A percentile compares a stretch with the other conserved stretches of the same genome.
Conservation (phyloP, 352 stramenopile species). For the Nothophytophthora sp. region DNA sequence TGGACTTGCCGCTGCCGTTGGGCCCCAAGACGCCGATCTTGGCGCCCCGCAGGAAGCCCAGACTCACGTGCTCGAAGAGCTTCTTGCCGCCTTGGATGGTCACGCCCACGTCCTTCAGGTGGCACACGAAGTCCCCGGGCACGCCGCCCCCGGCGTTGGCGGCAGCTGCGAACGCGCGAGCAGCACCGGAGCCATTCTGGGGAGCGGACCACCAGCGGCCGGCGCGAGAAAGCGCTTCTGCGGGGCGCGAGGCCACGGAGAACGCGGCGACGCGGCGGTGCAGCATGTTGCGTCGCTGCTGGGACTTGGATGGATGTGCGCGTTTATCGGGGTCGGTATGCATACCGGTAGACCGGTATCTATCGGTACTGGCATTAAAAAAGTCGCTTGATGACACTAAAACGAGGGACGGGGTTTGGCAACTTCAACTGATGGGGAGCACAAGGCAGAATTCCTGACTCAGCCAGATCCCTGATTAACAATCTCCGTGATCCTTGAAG, state of each 20-base stretch:
- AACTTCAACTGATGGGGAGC: no score
- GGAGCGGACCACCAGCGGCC: conserved; percentile 11
- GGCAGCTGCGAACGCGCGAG: conserved; percentile 36
- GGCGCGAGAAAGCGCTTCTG: not conserved
- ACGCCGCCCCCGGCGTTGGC: conserved; percentile 78
- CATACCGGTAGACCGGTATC: no score
- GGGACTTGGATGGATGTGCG: conserved; percentile 2
- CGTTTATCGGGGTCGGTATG: no score
- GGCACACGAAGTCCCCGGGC: conserved; percentile 84
- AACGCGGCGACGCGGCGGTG: conserved; percentile 5
- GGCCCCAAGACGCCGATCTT: conserved; percentile 96
- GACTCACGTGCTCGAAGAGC: conserved; percentile 78
- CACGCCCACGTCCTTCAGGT: conserved; percentile 74
- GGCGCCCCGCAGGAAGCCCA: conserved; percentile 88
- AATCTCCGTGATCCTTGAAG: no score
- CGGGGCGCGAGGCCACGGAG: conserved; percentile 3
- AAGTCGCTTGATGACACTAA: no score
- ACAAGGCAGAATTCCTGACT: no score
- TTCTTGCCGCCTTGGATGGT: conserved; percentile 83
- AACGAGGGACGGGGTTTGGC: no score
- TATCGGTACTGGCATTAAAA: no score
- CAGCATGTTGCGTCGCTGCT: conserved; percentile 21
- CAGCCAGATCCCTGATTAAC: no score
- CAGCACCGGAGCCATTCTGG: conserved; percentile 11
- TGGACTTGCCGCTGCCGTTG: conserved; percentile 96